These are phyloP conservation scores for Aspergillus tamarii DNA, from an alignment of 2,329 filamentous ascomycete genomes.

Conservation along the genomic window DNA sequence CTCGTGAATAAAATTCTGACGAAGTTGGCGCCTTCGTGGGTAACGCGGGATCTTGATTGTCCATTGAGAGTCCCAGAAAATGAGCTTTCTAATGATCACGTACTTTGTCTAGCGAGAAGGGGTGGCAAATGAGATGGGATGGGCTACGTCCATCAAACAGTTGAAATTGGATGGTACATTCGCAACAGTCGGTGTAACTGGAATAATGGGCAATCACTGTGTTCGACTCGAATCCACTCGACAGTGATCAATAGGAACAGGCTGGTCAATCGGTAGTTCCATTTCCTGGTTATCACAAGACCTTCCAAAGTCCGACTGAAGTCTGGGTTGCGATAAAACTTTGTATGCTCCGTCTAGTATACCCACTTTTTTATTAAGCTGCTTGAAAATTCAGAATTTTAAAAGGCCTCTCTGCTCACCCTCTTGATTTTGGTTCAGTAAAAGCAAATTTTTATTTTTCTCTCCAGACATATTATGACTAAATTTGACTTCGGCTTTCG, in stretches of 20 bases:
- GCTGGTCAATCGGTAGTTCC: too few species aligned
- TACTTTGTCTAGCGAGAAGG: background rate
- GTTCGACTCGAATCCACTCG: background rate
- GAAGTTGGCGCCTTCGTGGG: background rate
- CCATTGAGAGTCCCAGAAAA: background rate
- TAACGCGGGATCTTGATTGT: background rate
- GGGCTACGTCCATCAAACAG: background rate
- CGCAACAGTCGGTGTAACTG: background rate
- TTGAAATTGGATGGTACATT: background rate
- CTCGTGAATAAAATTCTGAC: background rate
- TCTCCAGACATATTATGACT: background rate
- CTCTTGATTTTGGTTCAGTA: background rate
- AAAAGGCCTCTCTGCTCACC: background rate
- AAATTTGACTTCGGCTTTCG: conserved; percentile 9
- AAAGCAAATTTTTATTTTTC: background rate
- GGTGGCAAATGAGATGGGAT: background rate
- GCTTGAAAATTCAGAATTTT: background rate
- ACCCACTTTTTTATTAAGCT: conserved; percentile 9
- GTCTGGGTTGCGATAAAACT: conserved; percentile 3
- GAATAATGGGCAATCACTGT: background rate
- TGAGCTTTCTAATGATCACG: background rate
- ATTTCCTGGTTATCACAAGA: background rate
- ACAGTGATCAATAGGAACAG: background rate
- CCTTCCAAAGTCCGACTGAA: background rate
- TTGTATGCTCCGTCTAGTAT: conserved; percentile 1